Evolutionary conservation across 2,329 filamentous ascomycete genomes (phyloP).

Genomic region (Botrytis porri): DNA sequence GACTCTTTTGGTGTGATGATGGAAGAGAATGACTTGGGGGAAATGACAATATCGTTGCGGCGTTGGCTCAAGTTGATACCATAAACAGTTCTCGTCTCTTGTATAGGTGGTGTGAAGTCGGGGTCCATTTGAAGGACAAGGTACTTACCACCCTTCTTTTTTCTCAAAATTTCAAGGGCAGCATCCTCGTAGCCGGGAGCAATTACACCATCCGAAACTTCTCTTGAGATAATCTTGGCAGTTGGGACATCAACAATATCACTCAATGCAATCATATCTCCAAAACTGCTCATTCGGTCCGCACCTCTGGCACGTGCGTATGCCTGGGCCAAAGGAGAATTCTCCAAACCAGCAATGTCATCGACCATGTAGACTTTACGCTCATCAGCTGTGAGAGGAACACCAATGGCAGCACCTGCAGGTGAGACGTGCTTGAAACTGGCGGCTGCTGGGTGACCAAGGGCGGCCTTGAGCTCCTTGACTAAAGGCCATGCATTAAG

Average conservation of each 20-base stretch:
- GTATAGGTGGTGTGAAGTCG: slow-evolving; percentile 69
- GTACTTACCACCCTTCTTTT: slow-evolving; percentile 99
- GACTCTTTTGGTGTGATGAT: slow-evolving; percentile 84
- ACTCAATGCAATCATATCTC: slow-evolving; percentile 91
- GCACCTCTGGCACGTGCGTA: slow-evolving; percentile 94
- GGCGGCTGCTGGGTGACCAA: slow-evolving; percentile 85
- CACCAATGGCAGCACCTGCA: slow-evolving; percentile 89
- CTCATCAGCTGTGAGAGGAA: slow-evolving; percentile 81
- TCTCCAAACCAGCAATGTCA: slow-evolving; percentile 85
- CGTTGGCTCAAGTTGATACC: slow-evolving; percentile 85
- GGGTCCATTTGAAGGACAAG: slow-evolving; percentile 93
- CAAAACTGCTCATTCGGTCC: slow-evolving; percentile 98
- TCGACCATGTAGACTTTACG: slow-evolving; percentile 98
- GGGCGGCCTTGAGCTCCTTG: slow-evolving; percentile 88
- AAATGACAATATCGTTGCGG: slow-evolving; percentile 88
- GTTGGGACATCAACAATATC: slow-evolving; percentile 88
- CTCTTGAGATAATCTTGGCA: slow-evolving; percentile 94
- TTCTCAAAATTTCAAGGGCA: slow-evolving; percentile 85
- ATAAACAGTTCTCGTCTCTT: slow-evolving; percentile 84
- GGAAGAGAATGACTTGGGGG: slow-evolving; percentile 77
- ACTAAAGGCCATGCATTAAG: slow-evolving; percentile 97
- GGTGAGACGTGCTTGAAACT: slow-evolving; percentile 99
- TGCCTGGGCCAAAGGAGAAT: slow-evolving; percentile 83
- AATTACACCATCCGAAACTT: slow-evolving; percentile 96
- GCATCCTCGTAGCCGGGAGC: slow-evolving; percentile 82